Evolutionary conservation across 2,329 filamentous ascomycete genomes (phyloP), one percentile per base, ranked within the genome.

Genomic region (Gremmenia infestans): DNA sequence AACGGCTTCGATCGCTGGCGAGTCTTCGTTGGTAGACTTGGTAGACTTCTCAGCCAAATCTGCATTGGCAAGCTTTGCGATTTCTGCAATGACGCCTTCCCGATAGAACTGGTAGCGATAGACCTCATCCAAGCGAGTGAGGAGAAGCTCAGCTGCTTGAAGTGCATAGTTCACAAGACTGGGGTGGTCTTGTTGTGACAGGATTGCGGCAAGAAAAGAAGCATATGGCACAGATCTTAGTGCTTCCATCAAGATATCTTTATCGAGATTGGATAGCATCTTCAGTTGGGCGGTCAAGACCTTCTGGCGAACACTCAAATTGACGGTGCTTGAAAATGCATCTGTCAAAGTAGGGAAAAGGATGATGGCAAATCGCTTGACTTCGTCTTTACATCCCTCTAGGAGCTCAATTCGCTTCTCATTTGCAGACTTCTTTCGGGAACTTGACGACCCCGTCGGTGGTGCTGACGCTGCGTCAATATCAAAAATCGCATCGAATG

Each of bases 41-140:
- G 58, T 59, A 28, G 58, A n/a, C 12, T 66, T 63, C 19, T 64
- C 59, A 2, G 50, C 37, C 11, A 63, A 49, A 28, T 62, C 55
- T 36, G 43, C 39, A 54, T 79, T 79, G 0, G 91, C 87, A 35
- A 99, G 77, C 68, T 91, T 93, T 32, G 85, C 81, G 51, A 99
- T 95, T 70, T 99, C 93, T 1, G 88, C 81, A 64, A 97, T 92
- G 45, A 99, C 94, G 37, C 94, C 94, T 73, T 99, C 95, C 0
- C 94, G 89, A 68, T 99, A 96, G 64, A 99, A 93, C 66, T 99
- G 95, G 66, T 97, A 96, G 25, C 90, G 86, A 69, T 99, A 99
- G 32, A 97, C 89, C 22, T 86, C 80, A 60, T 92, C 90, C 5
- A 99, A 77, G 17, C 95, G 86, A 66, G 86, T 87, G 57, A 97